Percentiles rank a stretch among this genome's conserved stretches.
phyloP scores from a whole-genome alignment of 2,329 filamentous ascomycete species.

The Aspergillus calidoustus region DNA sequence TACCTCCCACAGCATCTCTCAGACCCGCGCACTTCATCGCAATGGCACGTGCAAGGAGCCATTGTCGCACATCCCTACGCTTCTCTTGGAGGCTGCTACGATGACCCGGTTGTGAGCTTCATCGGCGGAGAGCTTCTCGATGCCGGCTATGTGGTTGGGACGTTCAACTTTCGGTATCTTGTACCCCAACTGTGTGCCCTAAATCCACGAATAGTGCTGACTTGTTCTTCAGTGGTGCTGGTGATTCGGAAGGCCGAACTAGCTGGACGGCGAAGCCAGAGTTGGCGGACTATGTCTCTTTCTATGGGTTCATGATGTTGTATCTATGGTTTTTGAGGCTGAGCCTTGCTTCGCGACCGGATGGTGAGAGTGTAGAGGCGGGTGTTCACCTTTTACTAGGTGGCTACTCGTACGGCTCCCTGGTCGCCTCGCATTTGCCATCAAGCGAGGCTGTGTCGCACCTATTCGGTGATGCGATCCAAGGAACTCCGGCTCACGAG shows the following conservation, averaged over 20 bases:
- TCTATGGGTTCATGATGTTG: constrained; percentile 77
- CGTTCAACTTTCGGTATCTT: constrained; percentile 85
- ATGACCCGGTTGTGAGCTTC: constrained; percentile 78
- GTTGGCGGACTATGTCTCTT: constrained; percentile 77
- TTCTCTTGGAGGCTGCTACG: constrained; percentile 80
- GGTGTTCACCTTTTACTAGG: constrained; percentile 61
- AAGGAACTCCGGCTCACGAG: constrained; percentile 66
- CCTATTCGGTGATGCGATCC: constrained; percentile 59
- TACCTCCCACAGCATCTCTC: constrained; percentile 65
- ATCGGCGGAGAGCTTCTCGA: constrained; percentile 68
- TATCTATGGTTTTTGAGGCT: constrained; percentile 67
- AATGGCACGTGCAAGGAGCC: constrained; percentile 55
- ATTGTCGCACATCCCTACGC: constrained; percentile 91
- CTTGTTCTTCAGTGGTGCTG: constrained; percentile 67
- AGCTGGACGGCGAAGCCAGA: constrained; percentile 88
- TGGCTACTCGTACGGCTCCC: constrained; percentile 90
- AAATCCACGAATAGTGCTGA: constrained; percentile 17
- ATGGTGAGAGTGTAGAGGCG: not conserved
- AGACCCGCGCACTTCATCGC: constrained; percentile 27
- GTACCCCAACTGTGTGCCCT: not conserved
- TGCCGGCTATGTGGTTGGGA: constrained; percentile 75
- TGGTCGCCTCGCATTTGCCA: constrained; percentile 76
- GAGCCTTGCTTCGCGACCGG: not conserved
- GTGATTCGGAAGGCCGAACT: constrained; percentile 73
- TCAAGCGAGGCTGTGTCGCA: constrained; percentile 60